These are phyloP conservation scores for Melampsora larici-populina DNA, from an alignment of 1,284 basidiomycete genomes.

Conservation along the genomic window DNA sequence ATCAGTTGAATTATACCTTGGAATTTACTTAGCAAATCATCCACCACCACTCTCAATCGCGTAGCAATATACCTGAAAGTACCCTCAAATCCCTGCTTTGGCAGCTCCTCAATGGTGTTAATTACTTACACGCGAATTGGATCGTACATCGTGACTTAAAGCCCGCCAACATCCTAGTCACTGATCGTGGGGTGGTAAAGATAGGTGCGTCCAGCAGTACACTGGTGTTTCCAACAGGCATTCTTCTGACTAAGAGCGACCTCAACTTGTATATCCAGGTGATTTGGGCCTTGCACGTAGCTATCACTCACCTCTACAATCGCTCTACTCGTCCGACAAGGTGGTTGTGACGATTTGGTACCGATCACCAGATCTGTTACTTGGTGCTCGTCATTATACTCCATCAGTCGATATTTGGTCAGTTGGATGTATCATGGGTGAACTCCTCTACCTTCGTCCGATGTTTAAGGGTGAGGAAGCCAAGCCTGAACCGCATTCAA, in stretches of 20 bases:
- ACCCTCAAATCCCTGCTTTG: constrained; percentile 90
- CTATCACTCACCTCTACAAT: constrained; percentile 61
- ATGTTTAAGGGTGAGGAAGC: constrained; percentile 99
- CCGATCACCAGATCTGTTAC: constrained; percentile 85
- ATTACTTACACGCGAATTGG: constrained; percentile 91
- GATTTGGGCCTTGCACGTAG: constrained; percentile 91
- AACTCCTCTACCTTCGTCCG: constrained; percentile 83
- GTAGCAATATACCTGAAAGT: constrained; percentile 67
- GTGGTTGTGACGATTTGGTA: constrained; percentile 99
- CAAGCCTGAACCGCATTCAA: constrained; percentile 70
- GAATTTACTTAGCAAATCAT: constrained; percentile 75
- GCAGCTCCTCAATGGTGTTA: constrained; percentile 90
- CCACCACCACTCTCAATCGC: constrained; percentile 89
- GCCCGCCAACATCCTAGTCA: constrained; percentile 97
- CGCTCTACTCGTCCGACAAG: constrained; percentile 38
- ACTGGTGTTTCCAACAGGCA: neutral
- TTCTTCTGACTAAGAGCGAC: neutral
- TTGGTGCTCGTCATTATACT: constrained; percentile 95
- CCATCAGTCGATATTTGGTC: constrained; percentile 77
- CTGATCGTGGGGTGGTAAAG: constrained; percentile 81
- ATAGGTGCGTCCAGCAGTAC: constrained; percentile 62
- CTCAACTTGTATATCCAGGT: neutral
- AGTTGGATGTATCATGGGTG: constrained; percentile 93
- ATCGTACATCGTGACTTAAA: constrained; percentile 94
- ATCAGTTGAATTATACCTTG: no score